Conservation (phyloP, 106 monocot species). For the Acanthochlamys bracteata region DNA sequence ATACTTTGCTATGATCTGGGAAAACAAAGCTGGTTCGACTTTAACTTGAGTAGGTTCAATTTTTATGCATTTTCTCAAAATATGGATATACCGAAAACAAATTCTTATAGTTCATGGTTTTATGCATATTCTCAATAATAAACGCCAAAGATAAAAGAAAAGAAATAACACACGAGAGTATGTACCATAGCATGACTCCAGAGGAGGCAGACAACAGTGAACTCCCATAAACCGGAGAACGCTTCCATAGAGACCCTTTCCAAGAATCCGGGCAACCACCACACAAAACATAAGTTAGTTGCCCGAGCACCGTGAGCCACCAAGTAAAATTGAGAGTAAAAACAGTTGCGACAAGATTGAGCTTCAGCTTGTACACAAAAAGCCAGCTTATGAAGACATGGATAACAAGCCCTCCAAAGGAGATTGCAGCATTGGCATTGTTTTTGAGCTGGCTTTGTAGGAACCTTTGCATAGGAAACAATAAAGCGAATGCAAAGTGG, state of each 20-base stretch:
- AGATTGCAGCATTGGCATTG: neutral
- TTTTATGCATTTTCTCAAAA: too few relatives aligned
- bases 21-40: too few relatives aligned
- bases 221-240: slow-evolving; percentile 4
- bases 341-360: neutral
- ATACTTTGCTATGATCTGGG: too few relatives aligned
- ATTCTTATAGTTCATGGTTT: too few relatives aligned
- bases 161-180: neutral
- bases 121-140: too few relatives aligned
- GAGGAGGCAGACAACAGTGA: slow-evolving; percentile 5
- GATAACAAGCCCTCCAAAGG: neutral
- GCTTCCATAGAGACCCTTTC: slow-evolving; percentile 8
- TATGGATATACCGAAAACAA: too few relatives aligned
- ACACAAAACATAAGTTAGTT: neutral
- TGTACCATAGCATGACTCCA: slow-evolving; percentile 11
- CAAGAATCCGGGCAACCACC: slow-evolving; percentile 3
- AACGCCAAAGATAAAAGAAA: too few relatives aligned
- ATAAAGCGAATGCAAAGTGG: slow-evolving; percentile 2
- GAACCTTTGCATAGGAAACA: slow-evolving; percentile 5
- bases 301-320: neutral
- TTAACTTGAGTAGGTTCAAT: too few relatives aligned
- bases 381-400: slow-evolving; percentile 8
- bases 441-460: slow-evolving; percentile 2
- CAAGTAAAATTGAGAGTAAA: slow-evolving; percentile 7
- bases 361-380: neutral